Base-by-base conservation (phyloP, 179 eudicot genomes). In the Beta lomatogona region DNA sequence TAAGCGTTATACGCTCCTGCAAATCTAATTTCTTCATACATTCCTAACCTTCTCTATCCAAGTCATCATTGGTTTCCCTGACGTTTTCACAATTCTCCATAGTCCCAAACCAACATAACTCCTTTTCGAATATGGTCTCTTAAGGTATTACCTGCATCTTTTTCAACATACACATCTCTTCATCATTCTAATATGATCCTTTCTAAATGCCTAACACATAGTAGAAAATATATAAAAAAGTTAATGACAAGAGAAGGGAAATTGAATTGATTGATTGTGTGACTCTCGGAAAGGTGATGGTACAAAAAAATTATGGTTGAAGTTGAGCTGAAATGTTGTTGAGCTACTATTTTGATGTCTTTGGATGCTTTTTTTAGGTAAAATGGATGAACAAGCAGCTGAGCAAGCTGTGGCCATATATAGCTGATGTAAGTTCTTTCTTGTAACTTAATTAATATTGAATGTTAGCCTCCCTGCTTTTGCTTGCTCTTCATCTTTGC, bases 351-450 rank as follows among this genome's bases (percentile, higher is more conserved):
- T 60, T 60, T 73, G 63, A 73, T 84, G 5, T 80, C 31, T 54
- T 65, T 2, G 55, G 44, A 57, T 46, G 58, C 59, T 65, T 81
- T 85, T 85, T 86, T 77, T 91, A 94, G 98, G 99, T 92, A 80
- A 95, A 95, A 82, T 95, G 98, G 98, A 83, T 95, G 71, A 95
- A 93, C 88, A 92, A 92, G 75, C 92, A 88, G 84, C 86, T 95
- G 83, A 89, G 80, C 86, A 95, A 94, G 83, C 70, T 95, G 82
- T 95, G 99, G 99, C 99, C 99, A 53, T 95, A 73, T 87, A 83
- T 94, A 81, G 97, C 99, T 77, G 99, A 95, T 85, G 99, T 95
- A 91, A 94, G 91, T 84, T 78, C 73, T 75, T 82, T 50, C 63
- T 25, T 79, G 74, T 64, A 19, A 21, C 19, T 1, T 57, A 70